Conservation (phyloP, 148 eudicot species). For the Dysphania ambrosioides region DNA sequence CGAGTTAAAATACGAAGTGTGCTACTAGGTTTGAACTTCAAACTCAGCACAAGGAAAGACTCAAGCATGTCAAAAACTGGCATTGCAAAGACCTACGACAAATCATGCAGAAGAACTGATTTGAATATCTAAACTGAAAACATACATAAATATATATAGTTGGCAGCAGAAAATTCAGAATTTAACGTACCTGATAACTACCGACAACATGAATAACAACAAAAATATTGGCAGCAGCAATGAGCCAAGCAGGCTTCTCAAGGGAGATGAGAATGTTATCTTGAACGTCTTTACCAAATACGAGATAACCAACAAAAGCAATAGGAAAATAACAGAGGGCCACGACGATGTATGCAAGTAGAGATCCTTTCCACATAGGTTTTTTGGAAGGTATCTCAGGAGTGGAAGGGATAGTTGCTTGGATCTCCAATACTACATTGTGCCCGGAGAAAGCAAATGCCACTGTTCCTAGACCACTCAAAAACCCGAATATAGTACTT, state of each 20-base stretch:
- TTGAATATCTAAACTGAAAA: too few relatives aligned
- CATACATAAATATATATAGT: too few relatives aligned
- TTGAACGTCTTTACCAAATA: conserved; percentile 37
- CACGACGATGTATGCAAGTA: conserved; percentile 40
- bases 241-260: conserved; percentile 43
- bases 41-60: conserved; percentile 30
- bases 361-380: conserved; percentile 30
- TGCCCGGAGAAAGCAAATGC: conserved; percentile 57
- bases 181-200: conserved; percentile 59
- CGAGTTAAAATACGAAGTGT: conserved; percentile 35
- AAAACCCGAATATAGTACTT: conserved; percentile 34
- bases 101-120: too few relatives aligned
- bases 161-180: too few relatives aligned
- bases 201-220: conserved; percentile 56
- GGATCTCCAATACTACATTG: conserved; percentile 55
- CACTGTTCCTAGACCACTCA: conserved; percentile 48
- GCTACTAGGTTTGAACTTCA: conserved; percentile 36
- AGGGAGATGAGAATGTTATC: conserved; percentile 49
- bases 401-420: conserved; percentile 47
- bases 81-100: conserved; percentile 48
- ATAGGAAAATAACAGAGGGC: conserved; percentile 53
- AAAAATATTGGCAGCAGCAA: conserved; percentile 39
- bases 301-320: conserved; percentile 37
- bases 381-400: conserved; percentile 49
- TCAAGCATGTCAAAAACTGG: conserved; percentile 54